Evolutionary conservation across 2,329 filamentous ascomycete species (phyloP).

Genomic region (Penicillium thymicola): DNA sequence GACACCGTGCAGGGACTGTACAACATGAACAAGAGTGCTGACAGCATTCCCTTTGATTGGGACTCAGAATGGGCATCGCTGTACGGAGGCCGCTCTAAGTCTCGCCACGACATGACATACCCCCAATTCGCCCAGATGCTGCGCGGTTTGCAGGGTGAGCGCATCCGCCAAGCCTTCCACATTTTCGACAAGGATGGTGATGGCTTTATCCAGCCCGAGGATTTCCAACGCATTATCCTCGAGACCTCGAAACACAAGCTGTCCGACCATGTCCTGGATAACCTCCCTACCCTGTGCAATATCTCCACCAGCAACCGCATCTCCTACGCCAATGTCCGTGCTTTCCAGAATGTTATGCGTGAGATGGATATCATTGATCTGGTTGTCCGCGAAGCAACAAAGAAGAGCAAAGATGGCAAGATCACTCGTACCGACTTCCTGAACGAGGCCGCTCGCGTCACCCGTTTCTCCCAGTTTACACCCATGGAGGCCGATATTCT

Average conservation of each 20-base stretch:
- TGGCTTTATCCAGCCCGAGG: constrained; percentile 90
- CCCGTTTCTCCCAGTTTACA: constrained; percentile 92
- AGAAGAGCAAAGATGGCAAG: constrained; percentile 80
- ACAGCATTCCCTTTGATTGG: constrained; percentile 93
- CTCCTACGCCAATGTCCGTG: constrained; percentile 94
- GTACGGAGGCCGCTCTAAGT: constrained; percentile 84
- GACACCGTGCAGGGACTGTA: constrained; percentile 82
- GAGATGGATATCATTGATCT: constrained; percentile 98
- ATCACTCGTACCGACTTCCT: constrained; percentile 93
- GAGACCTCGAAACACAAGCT: constrained; percentile 95
- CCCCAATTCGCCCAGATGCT: constrained; percentile 98
- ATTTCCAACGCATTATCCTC: constrained; percentile 94
- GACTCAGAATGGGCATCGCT: constrained; percentile 93
- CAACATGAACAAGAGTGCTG: constrained; percentile 79
- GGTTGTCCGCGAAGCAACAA: constrained; percentile 81
- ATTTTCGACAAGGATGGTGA: constrained; percentile 86
- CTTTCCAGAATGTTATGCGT: constrained; percentile 95
- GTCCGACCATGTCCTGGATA: constrained; percentile 88
- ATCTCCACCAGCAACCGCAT: constrained; percentile 89
- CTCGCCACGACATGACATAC: constrained; percentile 89
- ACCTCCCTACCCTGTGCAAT: constrained; percentile 90
- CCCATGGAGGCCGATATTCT: constrained; percentile 98
- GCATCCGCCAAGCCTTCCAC: constrained; percentile 92
- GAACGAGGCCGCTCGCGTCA: constrained; percentile 86
- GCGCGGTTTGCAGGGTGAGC: constrained; percentile 90